Evolutionary conservation across 257 asterid genomes (phyloP).

Genomic region (Solanum clarkiae): DNA sequence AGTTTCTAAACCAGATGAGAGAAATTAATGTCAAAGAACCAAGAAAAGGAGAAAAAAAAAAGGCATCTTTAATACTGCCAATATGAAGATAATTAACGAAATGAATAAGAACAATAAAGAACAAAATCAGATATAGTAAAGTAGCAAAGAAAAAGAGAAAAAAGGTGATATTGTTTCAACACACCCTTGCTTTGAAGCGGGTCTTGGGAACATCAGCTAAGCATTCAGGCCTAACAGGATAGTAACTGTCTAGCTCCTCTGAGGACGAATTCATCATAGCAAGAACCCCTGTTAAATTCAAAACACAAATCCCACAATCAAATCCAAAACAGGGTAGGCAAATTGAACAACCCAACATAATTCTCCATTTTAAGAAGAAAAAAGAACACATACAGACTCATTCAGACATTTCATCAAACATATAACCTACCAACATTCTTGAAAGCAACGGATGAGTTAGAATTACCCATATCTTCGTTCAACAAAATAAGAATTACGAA

Average conservation of each 20-base stretch:
- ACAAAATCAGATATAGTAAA: not conserved
- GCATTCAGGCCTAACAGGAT: slow-evolving; percentile 77
- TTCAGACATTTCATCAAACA: not conserved
- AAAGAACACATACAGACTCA: not conserved
- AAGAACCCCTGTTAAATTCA: not conserved
- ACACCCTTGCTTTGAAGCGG: slow-evolving; percentile 80
- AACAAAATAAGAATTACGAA: not conserved
- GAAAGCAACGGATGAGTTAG: slow-evolving; percentile 2
- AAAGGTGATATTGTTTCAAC: not conserved
- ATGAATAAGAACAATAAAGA: not conserved
- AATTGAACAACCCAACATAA: not conserved
- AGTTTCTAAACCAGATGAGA: not conserved
- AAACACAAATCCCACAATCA: not conserved
- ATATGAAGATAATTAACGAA: not conserved
- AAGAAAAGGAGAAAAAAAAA: not conserved
- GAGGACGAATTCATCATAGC: slow-evolving; percentile 23
- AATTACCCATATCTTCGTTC: slow-evolving; percentile 12
- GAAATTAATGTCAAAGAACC: not conserved
- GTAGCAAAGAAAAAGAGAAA: not conserved
- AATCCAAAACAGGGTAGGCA: not conserved
- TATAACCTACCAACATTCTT: slow-evolving; percentile 10
- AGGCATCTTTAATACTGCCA: not conserved
- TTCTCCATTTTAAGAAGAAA: not conserved
- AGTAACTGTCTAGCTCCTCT: slow-evolving; percentile 71
- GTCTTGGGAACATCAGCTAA: slow-evolving; percentile 74